phyloP scores from a whole-genome alignment of 2,329 filamentous ascomycete species.

The Apiospora saccharicola region DNA sequence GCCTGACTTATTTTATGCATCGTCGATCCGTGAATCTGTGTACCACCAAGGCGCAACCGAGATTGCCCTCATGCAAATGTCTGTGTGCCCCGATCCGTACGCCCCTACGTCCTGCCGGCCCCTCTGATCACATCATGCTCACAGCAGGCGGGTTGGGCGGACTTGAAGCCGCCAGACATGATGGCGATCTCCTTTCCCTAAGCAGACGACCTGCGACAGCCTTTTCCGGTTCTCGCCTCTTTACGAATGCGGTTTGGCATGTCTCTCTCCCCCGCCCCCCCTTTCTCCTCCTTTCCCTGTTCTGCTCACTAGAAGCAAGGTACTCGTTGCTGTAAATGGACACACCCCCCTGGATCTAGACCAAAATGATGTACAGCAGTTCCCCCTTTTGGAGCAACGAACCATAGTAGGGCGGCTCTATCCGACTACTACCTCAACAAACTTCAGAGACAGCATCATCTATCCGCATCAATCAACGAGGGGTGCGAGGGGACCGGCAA shows the following conservation, averaged over 20 bases:
- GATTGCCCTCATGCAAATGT: slow-evolving; percentile 1
- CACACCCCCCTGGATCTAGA: not conserved
- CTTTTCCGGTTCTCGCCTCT: not conserved
- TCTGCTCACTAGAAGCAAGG: not conserved
- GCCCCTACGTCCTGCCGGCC: not conserved
- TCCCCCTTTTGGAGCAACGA: not conserved
- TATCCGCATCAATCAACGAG: not conserved
- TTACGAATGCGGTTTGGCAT: slow-evolving; percentile 11
- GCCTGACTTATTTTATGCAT: not conserved
- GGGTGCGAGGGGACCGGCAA: not conserved
- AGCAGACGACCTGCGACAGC: not conserved
- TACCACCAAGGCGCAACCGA: slow-evolving; percentile 3
- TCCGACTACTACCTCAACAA: not conserved
- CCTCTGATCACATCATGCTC: not conserved
- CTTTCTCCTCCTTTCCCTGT: not conserved
- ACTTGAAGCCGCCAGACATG: not conserved
- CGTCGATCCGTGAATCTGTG: slow-evolving; percentile 6
- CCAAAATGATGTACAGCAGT: not conserved
- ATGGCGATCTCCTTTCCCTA: not conserved
- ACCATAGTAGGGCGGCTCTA: not conserved
- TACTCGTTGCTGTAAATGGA: not conserved
- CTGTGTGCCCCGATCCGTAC: slow-evolving; percentile 5
- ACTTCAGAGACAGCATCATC: not conserved
- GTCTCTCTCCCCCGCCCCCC: not conserved
- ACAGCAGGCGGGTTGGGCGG: not conserved